These are phyloP conservation scores for Eruca vesicaria DNA, from an alignment of 441 rosid genomes.

Conservation along the genomic window DNA sequence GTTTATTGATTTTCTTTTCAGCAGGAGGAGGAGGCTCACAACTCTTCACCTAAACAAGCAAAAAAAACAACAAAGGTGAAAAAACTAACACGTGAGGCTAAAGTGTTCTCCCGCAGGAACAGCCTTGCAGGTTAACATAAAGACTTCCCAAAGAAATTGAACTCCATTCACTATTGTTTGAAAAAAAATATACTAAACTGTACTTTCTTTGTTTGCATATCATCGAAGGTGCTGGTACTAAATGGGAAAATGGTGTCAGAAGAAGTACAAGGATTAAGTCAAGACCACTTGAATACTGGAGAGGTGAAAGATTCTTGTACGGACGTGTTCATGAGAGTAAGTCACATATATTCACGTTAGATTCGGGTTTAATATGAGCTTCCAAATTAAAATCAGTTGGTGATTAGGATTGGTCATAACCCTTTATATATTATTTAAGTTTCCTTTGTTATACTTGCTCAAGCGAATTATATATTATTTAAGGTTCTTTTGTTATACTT, in stretches of 20 bases:
- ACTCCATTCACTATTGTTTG: not conserved
- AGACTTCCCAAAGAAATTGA: slow-evolving; percentile 18
- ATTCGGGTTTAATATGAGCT: too few species aligned
- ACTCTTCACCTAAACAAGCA: slow-evolving; percentile 5
- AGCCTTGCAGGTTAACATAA: slow-evolving; percentile 33
- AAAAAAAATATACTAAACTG: not conserved
- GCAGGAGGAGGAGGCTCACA: slow-evolving; percentile 32
- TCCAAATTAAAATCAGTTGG: too few species aligned
- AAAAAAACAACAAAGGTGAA: slow-evolving; percentile 22
- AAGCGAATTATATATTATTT: too few species aligned
- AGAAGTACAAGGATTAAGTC: slow-evolving; percentile 85
- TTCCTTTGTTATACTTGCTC: too few species aligned
- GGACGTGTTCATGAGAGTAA: slow-evolving; percentile 88
- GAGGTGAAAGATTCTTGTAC: slow-evolving; percentile 83
- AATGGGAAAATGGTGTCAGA: not conserved
- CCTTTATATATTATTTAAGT: too few species aligned
- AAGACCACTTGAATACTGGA: slow-evolving; percentile 94
- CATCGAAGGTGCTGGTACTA: slow-evolving; percentile 62
- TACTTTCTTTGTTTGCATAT: not conserved
- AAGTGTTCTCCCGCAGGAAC: slow-evolving; percentile 32
- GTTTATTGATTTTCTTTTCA: not conserved
- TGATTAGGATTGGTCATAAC: too few species aligned
- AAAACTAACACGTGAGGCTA: slow-evolving; percentile 25
- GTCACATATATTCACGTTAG: too few species aligned
- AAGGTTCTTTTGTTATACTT: too few species aligned